These are phyloP conservation scores for Coemansia sp. DNA, from an alignment of 192 early-diverging fungal species.

Conservation along the genomic window DNA sequence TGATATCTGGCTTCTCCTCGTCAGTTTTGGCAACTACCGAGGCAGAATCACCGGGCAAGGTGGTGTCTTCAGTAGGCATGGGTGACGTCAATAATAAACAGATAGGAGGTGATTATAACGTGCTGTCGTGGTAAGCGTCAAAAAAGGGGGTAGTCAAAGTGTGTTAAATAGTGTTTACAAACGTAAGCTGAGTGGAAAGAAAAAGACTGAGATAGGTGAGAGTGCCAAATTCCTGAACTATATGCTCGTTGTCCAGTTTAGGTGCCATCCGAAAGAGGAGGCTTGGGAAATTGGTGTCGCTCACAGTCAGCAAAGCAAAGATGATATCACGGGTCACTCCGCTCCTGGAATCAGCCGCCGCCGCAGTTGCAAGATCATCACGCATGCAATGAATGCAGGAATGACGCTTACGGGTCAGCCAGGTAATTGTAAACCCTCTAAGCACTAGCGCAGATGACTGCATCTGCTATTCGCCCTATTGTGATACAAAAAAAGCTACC, in stretches of 20 bases:
- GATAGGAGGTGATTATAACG: too few species aligned
- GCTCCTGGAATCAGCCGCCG: constrained; percentile 4
- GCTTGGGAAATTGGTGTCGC: neutral
- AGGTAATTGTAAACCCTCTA: neutral
- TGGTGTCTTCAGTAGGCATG: neutral
- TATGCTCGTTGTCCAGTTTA: neutral
- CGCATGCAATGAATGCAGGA: neutral
- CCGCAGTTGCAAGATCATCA: neutral
- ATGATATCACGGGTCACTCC: neutral
- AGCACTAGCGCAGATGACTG: neutral
- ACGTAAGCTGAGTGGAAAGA: neutral
- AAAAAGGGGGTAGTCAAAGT: neutral
- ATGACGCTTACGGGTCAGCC: neutral
- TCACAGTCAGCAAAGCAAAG: neutral
- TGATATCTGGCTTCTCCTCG: neutral
- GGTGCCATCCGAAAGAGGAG: neutral
- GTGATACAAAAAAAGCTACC: neutral
- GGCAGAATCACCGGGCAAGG: neutral
- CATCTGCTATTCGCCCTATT: neutral
- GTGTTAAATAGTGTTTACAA: neutral
- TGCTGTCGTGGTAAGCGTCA: neutral
- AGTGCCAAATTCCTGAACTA: neutral
- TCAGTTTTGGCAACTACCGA: neutral
- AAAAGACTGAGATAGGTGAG: neutral
- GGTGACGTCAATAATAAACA: neutral